A percentile compares a stretch with the other conserved stretches of the same genome.
Evolutionary conservation across 1,284 basidiomycete genomes (phyloP).

Genomic region (Phenoliferia sp.): DNA sequence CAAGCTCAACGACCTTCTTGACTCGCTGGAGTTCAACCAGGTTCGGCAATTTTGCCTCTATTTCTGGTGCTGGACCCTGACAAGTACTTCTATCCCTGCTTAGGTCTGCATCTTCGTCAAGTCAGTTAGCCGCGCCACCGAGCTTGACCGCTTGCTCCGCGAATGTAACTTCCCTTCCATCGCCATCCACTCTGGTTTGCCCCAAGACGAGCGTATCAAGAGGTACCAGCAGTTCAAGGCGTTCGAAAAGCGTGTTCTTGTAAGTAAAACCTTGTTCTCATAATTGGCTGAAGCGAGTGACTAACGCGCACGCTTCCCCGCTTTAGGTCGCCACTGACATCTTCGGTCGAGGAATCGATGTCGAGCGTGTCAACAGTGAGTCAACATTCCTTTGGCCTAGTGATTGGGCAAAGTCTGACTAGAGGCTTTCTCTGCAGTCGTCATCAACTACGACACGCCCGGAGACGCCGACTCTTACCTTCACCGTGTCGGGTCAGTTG

Average conservation of each 20-base stretch:
- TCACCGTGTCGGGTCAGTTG: conserved; percentile 84
- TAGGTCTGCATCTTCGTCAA: conserved; percentile 99
- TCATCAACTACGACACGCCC: conserved; percentile 66
- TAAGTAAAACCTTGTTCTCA: not conserved
- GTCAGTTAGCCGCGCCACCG: conserved; percentile 91
- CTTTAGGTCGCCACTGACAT: conserved; percentile 72
- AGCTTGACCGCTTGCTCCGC: conserved; percentile 90
- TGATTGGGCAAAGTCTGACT: conserved; percentile 2
- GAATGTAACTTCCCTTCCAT: conserved; percentile 99
- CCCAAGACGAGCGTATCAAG: conserved; percentile 92
- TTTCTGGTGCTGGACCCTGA: not conserved
- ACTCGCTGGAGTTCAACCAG: conserved; percentile 98
- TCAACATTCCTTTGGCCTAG: conserved; percentile 60
- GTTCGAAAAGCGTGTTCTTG: conserved; percentile 95
- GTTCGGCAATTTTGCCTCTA: conserved; percentile 50
- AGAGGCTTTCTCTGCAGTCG: no score
- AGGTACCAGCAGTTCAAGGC: conserved; percentile 99
- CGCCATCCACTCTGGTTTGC: conserved; percentile 89
- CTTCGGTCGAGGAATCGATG: conserved; percentile 94
- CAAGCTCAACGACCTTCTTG: conserved; percentile 93
- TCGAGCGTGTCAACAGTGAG: conserved; percentile 95
- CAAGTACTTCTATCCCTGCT: not conserved
- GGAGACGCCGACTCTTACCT: conserved; percentile 96
- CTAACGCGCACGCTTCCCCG: not conserved
- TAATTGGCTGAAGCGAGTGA: not conserved